Evolutionary conservation across 768 basidiomycete genomes (phyloP), one percentile per base, ranked within the genome.

Genomic region (Tricholomella constricta): DNA sequence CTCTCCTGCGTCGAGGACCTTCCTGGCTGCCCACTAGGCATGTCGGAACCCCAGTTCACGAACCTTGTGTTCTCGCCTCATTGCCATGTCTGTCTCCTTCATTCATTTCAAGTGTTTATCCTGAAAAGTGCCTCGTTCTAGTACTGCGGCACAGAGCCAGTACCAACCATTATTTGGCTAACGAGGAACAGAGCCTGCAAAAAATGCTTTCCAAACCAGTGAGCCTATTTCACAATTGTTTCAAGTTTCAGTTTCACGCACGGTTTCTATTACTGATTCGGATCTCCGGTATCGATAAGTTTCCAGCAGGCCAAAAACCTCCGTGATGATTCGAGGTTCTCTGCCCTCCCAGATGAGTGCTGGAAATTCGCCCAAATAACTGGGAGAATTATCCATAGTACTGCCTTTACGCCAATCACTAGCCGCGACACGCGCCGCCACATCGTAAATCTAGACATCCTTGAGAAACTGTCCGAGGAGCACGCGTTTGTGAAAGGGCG

Each of bases 31-130:
- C 79, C 80, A 4, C 57, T 68, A 26, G 72, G 72, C 53, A 61
- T 81, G 69, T 74, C 68, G 41, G 77, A 80, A 45, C 74, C 74
- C 1, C 67, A 72, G 40, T 81, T 75, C 55, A 70, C 73, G 20
- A 72, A 74, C 51, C 68, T 81, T 15, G 67, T 72, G 32, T 81
- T 78, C 37, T 72, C 72, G 26, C 63, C 69, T 20, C 60, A 66
- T 52, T 81, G 80, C 52, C 72, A 77, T 55, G 80, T 79, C 54
- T 46, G 74, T 60, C 45, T 35, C 37, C 38, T 46, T 31, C 29
- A 25, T 23, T 44, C 38, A 49, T 22, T 46, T 27, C 20, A n/a
- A n/a, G n/a, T n/a, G n/a, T 52, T 59, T 45, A 31, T 11, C 37
- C 51, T 56, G 34, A 52, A 53, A 31, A 32, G 41, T 42, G 45